These are phyloP conservation scores for Saksenaea vasiformis DNA, from an alignment of 371 early-diverging fungal species.

Conservation along the genomic window DNA sequence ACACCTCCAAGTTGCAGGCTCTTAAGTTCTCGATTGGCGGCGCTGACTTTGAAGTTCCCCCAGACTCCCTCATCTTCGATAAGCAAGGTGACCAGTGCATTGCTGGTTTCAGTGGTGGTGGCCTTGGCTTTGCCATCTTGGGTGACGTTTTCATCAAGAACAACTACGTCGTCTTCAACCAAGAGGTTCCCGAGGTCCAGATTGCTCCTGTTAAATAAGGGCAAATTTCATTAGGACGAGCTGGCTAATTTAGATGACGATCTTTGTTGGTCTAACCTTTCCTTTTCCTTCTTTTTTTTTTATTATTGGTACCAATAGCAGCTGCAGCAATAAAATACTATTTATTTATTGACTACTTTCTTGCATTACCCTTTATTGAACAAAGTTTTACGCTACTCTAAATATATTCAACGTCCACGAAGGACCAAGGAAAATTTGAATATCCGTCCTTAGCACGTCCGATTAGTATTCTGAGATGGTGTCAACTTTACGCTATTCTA, in stretches of 20 bases:
- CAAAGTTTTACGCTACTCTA: no score
- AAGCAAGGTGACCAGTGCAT: constrained; percentile 15
- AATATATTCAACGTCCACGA: no score
- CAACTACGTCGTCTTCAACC: constrained; percentile 50
- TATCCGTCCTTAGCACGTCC: no score
- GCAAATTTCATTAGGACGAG: not conserved
- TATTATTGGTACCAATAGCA: not conserved
- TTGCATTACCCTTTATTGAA: no score
- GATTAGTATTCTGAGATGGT: no score
- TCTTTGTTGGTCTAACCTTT: not conserved
- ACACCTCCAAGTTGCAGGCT: constrained; percentile 11
- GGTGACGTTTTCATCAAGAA: constrained; percentile 55
- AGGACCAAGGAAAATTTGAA: no score
- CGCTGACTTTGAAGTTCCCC: constrained; percentile 16
- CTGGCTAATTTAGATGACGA: not conserved
- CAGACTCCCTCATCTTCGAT: constrained; percentile 25
- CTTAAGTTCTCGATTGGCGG: constrained; percentile 23
- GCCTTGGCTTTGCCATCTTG: constrained; percentile 32
- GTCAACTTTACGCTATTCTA: no score
- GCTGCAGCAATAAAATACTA: not conserved
- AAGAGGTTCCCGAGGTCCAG: constrained; percentile 21
- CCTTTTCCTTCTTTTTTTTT: not conserved
- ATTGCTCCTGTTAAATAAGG: constrained; percentile 23
- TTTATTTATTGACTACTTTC: no score
- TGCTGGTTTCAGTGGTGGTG: constrained; percentile 27